These are phyloP conservation scores for Cynara cardunculus DNA, from an alignment of 129 eudicot genomes.

Conservation along the genomic window DNA sequence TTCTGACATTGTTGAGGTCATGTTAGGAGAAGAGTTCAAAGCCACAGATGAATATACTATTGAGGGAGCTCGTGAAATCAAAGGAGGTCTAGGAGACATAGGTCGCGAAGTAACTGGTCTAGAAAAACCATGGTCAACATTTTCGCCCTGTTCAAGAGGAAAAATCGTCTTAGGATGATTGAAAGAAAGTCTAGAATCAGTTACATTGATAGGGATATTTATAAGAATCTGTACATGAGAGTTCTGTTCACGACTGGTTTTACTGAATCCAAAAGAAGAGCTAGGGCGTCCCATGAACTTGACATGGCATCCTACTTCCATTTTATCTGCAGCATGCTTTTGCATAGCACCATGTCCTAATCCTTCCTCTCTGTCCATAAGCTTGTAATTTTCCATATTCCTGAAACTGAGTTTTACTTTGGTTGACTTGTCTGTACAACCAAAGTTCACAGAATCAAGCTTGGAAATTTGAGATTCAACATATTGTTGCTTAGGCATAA, in stretches of 20 bases:
- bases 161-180: constrained; percentile 3
- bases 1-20: constrained; percentile 24
- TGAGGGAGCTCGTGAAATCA: constrained; percentile 16
- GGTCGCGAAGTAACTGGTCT: constrained; percentile 22
- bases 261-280: constrained; percentile 6
- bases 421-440: constrained; percentile 12
- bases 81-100: constrained; percentile 25
- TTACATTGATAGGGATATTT: neutral
- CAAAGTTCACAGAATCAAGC: constrained; percentile 18
- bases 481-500: constrained; percentile 22
- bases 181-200: constrained; percentile 18
- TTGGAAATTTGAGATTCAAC: constrained; percentile 33
- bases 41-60: constrained; percentile 23
- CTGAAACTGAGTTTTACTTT: constrained; percentile 1
- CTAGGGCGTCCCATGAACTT: constrained; percentile 16
- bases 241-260: constrained; percentile 8
- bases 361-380: constrained; percentile 28
- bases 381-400: constrained; percentile 18
- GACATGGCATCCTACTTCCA: constrained; percentile 10
- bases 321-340: constrained; percentile 15
- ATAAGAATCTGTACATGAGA: neutral
- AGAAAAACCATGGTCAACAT: constrained; percentile 16
- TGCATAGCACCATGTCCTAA: neutral
- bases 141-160: neutral
- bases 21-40: constrained; percentile 25